phyloP scores from a whole-genome alignment of 768 basidiomycete genomes.

The Mycena albidolilacea region DNA sequence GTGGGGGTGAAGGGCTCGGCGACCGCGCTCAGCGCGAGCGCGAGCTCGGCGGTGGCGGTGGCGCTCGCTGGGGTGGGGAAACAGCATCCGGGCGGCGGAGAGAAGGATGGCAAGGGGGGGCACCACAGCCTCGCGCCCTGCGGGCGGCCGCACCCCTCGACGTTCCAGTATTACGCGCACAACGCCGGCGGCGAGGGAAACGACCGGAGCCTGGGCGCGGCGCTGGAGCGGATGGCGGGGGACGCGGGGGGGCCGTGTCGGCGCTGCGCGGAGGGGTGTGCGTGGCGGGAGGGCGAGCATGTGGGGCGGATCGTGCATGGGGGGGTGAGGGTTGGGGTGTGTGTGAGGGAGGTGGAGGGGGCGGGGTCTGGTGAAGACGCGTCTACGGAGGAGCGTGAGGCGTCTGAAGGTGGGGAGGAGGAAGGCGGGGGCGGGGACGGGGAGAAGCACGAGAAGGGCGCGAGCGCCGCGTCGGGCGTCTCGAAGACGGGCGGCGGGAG shows the following conservation, averaged over 20 bases:
- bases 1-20: too few species aligned
- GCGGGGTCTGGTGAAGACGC: neutral
- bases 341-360: constrained; percentile 24
- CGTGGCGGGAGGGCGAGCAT: constrained; percentile 49
- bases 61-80: too few species aligned
- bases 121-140: constrained; percentile 52
- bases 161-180: constrained; percentile 65
- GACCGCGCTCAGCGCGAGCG: too few species aligned
- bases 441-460: neutral
- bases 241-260: constrained; percentile 3
- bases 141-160: constrained; percentile 63
- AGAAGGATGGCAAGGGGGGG: neutral
- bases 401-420: constrained; percentile 34
- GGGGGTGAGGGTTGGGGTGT: constrained; percentile 47
- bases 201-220: constrained; percentile 61
- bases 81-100: too few species aligned
- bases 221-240: constrained; percentile 51
- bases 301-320: constrained; percentile 55
- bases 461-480: neutral
- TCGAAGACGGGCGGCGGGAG: neutral
- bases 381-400: too few species aligned
- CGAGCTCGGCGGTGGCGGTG: too few species aligned
- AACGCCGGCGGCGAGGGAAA: constrained; percentile 39
- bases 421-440: neutral
- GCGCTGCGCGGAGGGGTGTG: constrained; percentile 34